phyloP scores from a whole-genome alignment of 495 filamentous ascomycete genomes.

The Tuber brumale region DNA sequence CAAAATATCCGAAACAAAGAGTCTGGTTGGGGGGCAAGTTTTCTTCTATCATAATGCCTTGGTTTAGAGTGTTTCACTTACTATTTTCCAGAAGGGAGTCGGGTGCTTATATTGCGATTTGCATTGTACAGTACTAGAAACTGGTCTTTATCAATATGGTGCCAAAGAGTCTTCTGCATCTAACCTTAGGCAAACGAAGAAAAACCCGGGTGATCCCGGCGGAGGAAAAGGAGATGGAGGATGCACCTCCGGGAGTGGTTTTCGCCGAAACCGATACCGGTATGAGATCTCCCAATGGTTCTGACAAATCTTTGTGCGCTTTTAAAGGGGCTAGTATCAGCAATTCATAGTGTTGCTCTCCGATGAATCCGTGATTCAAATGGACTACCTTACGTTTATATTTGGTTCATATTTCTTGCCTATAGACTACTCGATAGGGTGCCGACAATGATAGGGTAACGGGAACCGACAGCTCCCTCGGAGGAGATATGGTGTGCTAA shows the following conservation, averaged over 20 bases:
- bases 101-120: constrained; percentile 55
- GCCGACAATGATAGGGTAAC: constrained; percentile 32
- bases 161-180: constrained; percentile 45
- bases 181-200: constrained; percentile 37
- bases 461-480: too few relatives aligned
- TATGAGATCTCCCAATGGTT: constrained; percentile 13
- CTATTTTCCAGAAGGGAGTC: constrained; percentile 42
- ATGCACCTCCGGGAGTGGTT: constrained; percentile 7
- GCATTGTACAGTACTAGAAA: constrained; percentile 51
- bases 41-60: neutral
- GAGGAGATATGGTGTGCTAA: too few relatives aligned
- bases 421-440: constrained; percentile 35
- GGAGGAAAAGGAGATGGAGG: constrained; percentile 30
- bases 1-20: constrained; percentile 48
- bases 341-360: constrained; percentile 48
- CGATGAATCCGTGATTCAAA: constrained; percentile 57
- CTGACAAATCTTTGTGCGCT: constrained; percentile 27
- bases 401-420: constrained; percentile 64
- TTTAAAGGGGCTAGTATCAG: constrained; percentile 36
- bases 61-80: neutral
- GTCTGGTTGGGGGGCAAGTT: constrained; percentile 47
- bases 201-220: constrained; percentile 3
- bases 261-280: neutral
- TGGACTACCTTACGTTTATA: constrained; percentile 60
- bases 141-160: constrained; percentile 58